These are phyloP conservation scores for Candida lessepsii DNA, from an alignment of 805 yeast species.

Conservation along the genomic window DNA sequence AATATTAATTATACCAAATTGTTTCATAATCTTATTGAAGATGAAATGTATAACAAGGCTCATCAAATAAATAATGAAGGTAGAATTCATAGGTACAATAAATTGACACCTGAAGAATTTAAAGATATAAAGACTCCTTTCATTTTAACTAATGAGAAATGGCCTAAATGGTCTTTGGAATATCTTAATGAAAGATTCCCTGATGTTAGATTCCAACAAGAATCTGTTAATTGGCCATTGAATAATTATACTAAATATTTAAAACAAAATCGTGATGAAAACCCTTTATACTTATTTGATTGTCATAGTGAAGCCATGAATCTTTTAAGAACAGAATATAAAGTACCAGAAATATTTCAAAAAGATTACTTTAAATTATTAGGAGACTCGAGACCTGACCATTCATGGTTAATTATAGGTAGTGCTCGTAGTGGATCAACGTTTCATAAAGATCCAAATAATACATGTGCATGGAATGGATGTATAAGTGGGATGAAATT, in stretches of 20 bases:
- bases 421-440: constrained; percentile 82
- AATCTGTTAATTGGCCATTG: constrained; percentile 79
- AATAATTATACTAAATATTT: constrained; percentile 61
- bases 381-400: constrained; percentile 71
- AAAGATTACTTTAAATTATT: constrained; percentile 61
- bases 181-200: constrained; percentile 54
- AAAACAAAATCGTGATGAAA: constrained; percentile 65
- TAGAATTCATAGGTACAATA: constrained; percentile 53
- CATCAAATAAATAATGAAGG: constrained; percentile 27
- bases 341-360: constrained; percentile 50
- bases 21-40: constrained; percentile 48
- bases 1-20: constrained; percentile 57
- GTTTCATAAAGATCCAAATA: constrained; percentile 91
- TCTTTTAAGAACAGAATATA: constrained; percentile 52
- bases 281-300: constrained; percentile 84
- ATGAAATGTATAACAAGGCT: constrained; percentile 38
- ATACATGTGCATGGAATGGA: constrained; percentile 89
- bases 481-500: constrained; percentile 71
- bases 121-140: constrained; percentile 58
- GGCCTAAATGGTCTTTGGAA: constrained; percentile 67
- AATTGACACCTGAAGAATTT: constrained; percentile 50
- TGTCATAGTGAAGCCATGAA: constrained; percentile 70
- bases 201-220: constrained; percentile 70
- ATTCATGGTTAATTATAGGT: constrained; percentile 89
- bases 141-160: constrained; percentile 48